Evolutionary conservation across 805 yeast genomes (phyloP).

Genomic region (Myxozyma neotropica): DNA sequence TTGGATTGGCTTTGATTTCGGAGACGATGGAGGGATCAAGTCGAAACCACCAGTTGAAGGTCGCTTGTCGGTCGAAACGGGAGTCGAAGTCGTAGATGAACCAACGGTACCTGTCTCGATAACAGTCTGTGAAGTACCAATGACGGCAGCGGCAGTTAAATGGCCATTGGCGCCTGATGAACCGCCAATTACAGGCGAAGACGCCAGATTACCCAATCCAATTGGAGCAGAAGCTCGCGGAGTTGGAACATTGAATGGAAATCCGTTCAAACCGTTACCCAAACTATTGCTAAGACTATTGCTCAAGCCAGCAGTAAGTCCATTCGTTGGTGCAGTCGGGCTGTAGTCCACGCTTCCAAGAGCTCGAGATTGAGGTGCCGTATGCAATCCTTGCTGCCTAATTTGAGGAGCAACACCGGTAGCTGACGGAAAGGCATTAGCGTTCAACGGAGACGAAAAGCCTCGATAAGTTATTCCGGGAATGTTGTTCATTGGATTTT

Average conservation of each 20-base stretch:
- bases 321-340: neutral
- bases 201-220: neutral
- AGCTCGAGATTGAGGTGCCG: conserved; percentile 5
- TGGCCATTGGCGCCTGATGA: conserved; percentile 1
- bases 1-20: conserved; percentile 21
- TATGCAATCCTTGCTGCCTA: conserved; percentile 2
- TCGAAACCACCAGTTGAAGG: conserved; percentile 8
- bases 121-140: neutral
- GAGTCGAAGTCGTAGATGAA: conserved; percentile 10
- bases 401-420: conserved; percentile 2
- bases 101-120: neutral
- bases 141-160: neutral
- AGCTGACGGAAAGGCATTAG: conserved; percentile 9
- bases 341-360: conserved; percentile 13
- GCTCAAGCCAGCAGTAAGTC: conserved; percentile 3
- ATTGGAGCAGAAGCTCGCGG: conserved; percentile 6
- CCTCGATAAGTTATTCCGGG: conserved; percentile 13
- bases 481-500: neutral
- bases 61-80: conserved; percentile 10
- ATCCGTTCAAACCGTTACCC: conserved; percentile 3
- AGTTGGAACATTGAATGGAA: conserved; percentile 15
- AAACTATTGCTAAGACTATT: neutral
- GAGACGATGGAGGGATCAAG: conserved; percentile 4
- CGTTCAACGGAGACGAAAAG: conserved; percentile 19
- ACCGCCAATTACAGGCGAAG: conserved; percentile 10